Percentiles rank a stretch among this genome's conserved stretches.
phyloP scores from a whole-genome alignment of 2,329 filamentous ascomycete species.

The Aspergillus sp. region DNA sequence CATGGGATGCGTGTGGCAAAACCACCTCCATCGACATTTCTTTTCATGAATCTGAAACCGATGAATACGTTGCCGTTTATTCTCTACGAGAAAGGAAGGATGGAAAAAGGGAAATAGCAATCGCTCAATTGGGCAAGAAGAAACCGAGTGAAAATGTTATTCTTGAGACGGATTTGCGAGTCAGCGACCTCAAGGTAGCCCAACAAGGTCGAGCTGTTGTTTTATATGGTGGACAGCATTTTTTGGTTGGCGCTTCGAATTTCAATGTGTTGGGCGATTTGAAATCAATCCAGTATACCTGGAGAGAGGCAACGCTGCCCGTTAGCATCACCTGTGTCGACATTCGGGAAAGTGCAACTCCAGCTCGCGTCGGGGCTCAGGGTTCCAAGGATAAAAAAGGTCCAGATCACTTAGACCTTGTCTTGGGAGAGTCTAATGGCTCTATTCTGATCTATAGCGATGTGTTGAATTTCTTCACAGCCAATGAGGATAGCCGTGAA shows the following conservation, averaged over 20 bases:
- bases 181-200: constrained; percentile 25
- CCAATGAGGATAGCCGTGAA: constrained; percentile 40
- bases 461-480: constrained; percentile 54
- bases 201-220: constrained; percentile 30
- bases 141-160: constrained; percentile 17
- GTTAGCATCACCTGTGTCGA: constrained; percentile 67
- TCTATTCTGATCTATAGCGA: constrained; percentile 79
- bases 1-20: constrained; percentile 38
- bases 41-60: constrained; percentile 13
- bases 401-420: constrained; percentile 61
- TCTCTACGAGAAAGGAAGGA: constrained; percentile 32
- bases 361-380: constrained; percentile 9
- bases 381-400: constrained; percentile 18
- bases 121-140: constrained; percentile 16
- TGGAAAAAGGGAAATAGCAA: constrained; percentile 32
- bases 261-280: constrained; percentile 26
- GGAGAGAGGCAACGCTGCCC: constrained; percentile 51
- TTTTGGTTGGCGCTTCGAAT: constrained; percentile 57
- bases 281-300: constrained; percentile 43
- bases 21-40: constrained; percentile 27
- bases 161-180: constrained; percentile 23
- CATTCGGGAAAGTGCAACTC: constrained; percentile 43
- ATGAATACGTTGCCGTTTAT: constrained; percentile 31
- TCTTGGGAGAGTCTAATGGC: constrained; percentile 71
- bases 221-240: constrained; percentile 33